Percentiles rank a stretch among this genome's conserved stretches.
Conservation (phyloP, 140 eudicot genomes). For the Flaveria floridana region DNA sequence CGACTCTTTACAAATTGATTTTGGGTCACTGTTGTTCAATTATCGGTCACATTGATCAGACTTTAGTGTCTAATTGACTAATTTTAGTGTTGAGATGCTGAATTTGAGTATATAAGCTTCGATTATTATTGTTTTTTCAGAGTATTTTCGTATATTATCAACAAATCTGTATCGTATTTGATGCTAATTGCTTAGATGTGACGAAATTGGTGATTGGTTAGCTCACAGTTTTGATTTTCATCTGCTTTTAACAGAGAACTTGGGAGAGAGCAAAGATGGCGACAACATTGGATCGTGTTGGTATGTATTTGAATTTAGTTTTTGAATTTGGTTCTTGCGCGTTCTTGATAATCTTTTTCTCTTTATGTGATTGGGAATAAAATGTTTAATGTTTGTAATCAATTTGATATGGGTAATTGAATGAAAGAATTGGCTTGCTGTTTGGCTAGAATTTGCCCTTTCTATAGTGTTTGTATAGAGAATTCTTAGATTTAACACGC, state of each 20-base stretch:
- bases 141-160: not conserved
- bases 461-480: not conserved
- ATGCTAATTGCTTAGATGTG: constrained; percentile 14
- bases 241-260: constrained; percentile 63
- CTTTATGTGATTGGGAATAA: not conserved
- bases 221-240: not conserved
- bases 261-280: constrained; percentile 96
- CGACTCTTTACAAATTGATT: no score
- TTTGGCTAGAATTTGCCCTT: not conserved
- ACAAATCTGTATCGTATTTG: constrained; percentile 4
- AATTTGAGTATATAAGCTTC: not conserved
- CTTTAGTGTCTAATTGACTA: constrained; percentile 3
- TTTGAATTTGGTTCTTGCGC: not conserved
- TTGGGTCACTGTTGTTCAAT: not conserved
- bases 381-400: not conserved
- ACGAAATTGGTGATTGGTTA: not conserved
- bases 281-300: constrained; percentile 71
- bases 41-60: not conserved
- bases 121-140: not conserved
- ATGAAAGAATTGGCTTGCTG: not conserved
- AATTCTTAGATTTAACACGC: not conserved
- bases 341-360: no score
- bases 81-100: not conserved
- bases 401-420: not conserved
- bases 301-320: constrained; percentile 40